phyloP scores from a whole-genome alignment of 2,329 filamentous ascomycete genomes.

The Teratosphaeria destructans region DNA sequence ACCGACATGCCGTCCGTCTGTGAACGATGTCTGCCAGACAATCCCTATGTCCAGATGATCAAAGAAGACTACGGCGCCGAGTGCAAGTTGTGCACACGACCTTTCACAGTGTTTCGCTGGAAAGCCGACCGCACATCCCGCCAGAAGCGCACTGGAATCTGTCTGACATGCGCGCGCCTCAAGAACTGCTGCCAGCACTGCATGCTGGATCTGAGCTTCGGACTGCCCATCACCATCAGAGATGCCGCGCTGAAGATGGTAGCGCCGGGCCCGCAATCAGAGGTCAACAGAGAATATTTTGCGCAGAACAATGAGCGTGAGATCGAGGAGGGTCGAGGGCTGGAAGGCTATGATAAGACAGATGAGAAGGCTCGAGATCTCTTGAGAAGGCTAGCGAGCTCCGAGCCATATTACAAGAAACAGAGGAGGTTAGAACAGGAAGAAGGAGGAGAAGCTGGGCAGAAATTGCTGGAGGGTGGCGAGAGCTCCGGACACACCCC shows the following conservation, averaged over 20 bases:
- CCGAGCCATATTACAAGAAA: conserved; percentile 91
- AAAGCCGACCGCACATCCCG: conserved; percentile 83
- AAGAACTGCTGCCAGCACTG: conserved; percentile 99
- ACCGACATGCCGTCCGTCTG: conserved; percentile 71
- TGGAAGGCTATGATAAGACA: conserved; percentile 91
- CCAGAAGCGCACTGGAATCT: conserved; percentile 90
- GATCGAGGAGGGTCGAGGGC: conserved; percentile 79
- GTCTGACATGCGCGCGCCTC: conserved; percentile 86
- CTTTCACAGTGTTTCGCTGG: conserved; percentile 94
- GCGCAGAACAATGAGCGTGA: conserved; percentile 94
- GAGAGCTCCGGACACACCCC: conserved; percentile 33
- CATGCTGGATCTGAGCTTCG: conserved; percentile 96
- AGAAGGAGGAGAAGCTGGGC: conserved; percentile 33
- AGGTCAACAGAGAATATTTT: conserved; percentile 94
- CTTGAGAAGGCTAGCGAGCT: conserved; percentile 71
- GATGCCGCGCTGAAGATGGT: conserved; percentile 98
- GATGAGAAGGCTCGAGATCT: conserved; percentile 93
- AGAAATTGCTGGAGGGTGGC: conserved; percentile 33
- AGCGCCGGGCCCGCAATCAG: conserved; percentile 80
- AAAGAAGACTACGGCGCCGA: conserved; percentile 83
- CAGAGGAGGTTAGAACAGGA: conserved; percentile 53
- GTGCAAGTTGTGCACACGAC: conserved; percentile 71
- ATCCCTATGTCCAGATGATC: conserved; percentile 97
- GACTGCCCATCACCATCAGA: conserved; percentile 84
- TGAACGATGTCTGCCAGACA: conserved; percentile 90